These are phyloP conservation scores for Ajuga reptans DNA, from an alignment of 305 asterid species.

Conservation along the genomic window DNA sequence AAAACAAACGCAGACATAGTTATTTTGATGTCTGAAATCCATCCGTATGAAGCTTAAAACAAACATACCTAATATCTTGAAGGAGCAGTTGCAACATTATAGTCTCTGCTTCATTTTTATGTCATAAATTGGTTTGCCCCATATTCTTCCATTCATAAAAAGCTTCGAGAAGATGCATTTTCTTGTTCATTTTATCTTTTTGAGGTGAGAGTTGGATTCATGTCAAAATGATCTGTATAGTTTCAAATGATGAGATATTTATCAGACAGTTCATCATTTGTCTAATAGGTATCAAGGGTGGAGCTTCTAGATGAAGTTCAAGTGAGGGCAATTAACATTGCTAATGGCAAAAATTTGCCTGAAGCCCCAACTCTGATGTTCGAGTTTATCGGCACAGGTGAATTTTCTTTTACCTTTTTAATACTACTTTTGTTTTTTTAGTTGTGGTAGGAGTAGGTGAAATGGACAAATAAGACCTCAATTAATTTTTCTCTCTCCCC, in stretches of 20 bases:
- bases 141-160: neutral
- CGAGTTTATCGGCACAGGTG: constrained; percentile 96
- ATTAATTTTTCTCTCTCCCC: too few species aligned
- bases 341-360: constrained; percentile 79
- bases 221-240: neutral
- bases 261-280: neutral
- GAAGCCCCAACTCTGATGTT: constrained; percentile 94
- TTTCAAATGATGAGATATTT: neutral
- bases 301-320: constrained; percentile 98
- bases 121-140: neutral
- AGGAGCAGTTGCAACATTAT: too few species aligned
- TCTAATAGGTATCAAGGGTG: constrained; percentile 75
- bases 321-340: constrained; percentile 78
- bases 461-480: too few species aligned
- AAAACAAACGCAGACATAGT: too few species aligned
- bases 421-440: neutral
- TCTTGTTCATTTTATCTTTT: neutral
- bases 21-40: too few species aligned
- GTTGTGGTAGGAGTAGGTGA: neutral
- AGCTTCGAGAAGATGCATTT: neutral
- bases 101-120: neutral
- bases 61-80: too few species aligned
- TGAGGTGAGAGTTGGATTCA: neutral
- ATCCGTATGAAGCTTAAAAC: too few species aligned
- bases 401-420: neutral